Evolutionary conservation across 371 early-diverging fungal species (phyloP), one percentile per base, ranked within the genome.

Genomic region (Mortierella sp.): DNA sequence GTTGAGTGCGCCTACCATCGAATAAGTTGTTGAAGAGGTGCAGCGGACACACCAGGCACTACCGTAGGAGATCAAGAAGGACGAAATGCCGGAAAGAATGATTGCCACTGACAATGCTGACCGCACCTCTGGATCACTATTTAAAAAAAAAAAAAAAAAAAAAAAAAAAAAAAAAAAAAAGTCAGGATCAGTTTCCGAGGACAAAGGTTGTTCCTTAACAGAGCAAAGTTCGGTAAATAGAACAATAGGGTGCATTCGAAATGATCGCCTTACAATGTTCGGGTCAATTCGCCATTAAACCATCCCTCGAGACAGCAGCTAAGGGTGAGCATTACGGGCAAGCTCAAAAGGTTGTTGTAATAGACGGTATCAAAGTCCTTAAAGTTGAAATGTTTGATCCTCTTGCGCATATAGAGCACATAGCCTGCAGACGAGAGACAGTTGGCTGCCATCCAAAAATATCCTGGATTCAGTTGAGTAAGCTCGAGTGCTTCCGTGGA

Each of bases 1-100:
- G 85, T 99, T 99, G 44, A 99, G 87, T 1, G 99, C 98, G 19
- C 99, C 99, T n/a, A 97, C 95, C 99, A 99, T 99, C 55, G 94
- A 94, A 82, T 98, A 96, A 0, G 99, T 98, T 6, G 99, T 99
- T 3, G 99, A 96, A 0, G 92, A 90, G 14, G 99, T 96, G 5
- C 94, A 92, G 60, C 98, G 92, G 25, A 99, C 91, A 81, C 97
- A 96, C 98, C 98, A 98, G 0, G 96, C 93, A 60, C 95, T 94
- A 53, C 93, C 89, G 81, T 95, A 98, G 3, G 95, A 91, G 82
- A 98, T 99, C 57, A 91, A 91, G 83, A 98, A 98, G 9, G 96
- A 94, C 9, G 93, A 90, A n/a, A 94, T 80, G 43, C 96, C 93
- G 28, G 96, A 96, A 26, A 99, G 81, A 4, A 94, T 44, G 73